Conservation (phyloP, 345 rosid genomes). For the Citrus australasica region DNA sequence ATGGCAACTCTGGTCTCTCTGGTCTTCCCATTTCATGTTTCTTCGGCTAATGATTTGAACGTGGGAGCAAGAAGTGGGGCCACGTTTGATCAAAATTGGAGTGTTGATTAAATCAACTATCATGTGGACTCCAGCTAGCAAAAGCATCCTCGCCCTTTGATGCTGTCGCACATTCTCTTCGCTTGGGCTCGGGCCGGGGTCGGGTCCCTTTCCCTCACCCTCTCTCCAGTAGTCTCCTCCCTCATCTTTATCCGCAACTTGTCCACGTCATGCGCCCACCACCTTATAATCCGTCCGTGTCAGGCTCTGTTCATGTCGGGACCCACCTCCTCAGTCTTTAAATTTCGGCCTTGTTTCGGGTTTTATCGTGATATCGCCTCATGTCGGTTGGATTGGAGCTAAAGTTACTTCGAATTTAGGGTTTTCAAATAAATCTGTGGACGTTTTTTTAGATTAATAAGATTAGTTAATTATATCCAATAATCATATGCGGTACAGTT, state of each 20-base stretch:
- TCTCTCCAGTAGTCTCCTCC: neutral
- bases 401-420: no score
- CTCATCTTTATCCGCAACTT: neutral
- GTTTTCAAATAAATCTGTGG: no score
- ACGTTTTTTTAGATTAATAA: no score
- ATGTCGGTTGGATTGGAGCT: no score
- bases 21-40: no score
- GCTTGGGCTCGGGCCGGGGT: no score
- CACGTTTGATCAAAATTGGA: neutral
- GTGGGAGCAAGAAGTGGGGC: neutral
- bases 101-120: neutral
- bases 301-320: neutral
- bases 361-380: no score
- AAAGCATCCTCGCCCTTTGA: slow-evolving; percentile 7
- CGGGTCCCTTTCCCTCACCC: neutral
- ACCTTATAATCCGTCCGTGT: neutral
- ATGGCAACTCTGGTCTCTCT: neutral
- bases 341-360: no score
- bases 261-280: slow-evolving; percentile 12
- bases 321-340: neutral
- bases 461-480: no score
- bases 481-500: no score
- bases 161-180: slow-evolving; percentile 11
- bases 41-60: neutral
- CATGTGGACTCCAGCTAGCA: slow-evolving; percentile 37